Percentiles rank a stretch among this genome's conserved stretches.
Evolutionary conservation across 257 asterid species (phyloP).

Genomic region (Orobanche coerulescens): DNA sequence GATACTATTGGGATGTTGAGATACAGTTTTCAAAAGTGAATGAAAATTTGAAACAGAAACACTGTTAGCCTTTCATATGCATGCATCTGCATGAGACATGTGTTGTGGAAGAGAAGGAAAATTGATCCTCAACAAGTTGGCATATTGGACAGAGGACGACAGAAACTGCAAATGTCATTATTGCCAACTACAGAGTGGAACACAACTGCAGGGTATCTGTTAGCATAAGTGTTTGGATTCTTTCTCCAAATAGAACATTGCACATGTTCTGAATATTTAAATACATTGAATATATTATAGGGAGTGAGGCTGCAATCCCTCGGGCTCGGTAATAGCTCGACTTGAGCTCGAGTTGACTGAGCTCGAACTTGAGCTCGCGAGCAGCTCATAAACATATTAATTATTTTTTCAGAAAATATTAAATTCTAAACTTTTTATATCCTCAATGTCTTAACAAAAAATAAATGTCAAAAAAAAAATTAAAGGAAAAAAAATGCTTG

Average conservation of each 20-base stretch:
- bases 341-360: too few species aligned
- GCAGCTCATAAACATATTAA: too few species aligned
- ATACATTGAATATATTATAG: not conserved
- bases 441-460: too few species aligned
- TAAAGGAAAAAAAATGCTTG: too few species aligned
- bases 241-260: not conserved
- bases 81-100: slow-evolving; percentile 11
- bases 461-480: too few species aligned
- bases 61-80: not conserved
- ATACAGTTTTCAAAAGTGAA: not conserved
- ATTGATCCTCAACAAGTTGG: slow-evolving; percentile 18
- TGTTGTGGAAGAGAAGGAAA: slow-evolving; percentile 2
- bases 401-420: too few species aligned
- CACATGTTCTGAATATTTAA: slow-evolving; percentile 19
- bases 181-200: slow-evolving; percentile 9
- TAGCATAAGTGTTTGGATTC: not conserved
- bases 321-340: too few species aligned
- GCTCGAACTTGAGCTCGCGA: too few species aligned
- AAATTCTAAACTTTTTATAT: too few species aligned
- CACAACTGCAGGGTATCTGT: not conserved
- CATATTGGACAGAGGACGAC: slow-evolving; percentile 14
- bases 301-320: too few species aligned
- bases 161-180: slow-evolving; percentile 7
- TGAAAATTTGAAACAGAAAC: not conserved
- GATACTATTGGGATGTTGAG: slow-evolving; percentile 9